Base-by-base conservation (phyloP, 768 basidiomycete species). In the Boletus fagicola region DNA sequence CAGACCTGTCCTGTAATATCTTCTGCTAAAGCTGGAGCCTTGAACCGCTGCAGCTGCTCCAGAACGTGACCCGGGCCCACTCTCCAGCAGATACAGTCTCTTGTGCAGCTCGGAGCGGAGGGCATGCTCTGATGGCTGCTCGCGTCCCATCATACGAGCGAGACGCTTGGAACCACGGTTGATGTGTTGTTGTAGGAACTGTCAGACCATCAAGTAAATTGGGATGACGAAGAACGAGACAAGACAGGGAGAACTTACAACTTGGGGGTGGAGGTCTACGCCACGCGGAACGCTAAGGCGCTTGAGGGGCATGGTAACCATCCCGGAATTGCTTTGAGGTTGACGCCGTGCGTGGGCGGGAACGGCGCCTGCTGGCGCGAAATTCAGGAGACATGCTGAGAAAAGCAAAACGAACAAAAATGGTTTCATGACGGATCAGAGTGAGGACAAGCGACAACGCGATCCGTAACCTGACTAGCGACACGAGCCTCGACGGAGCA, bases 101-200 rank as follows among this genome's bases (percentile, higher is more conserved):
- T 77, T 75, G 54, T 74, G 65, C 42, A 85, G 67, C 56, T 75
- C 78, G 9, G 62, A 72, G 39, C 74, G 70, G 51, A 89, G 78
- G 16, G 78, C 75, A 26, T 75, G 74, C 15, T 74, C 74, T 22
- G 80, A 75, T 7, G 85, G 86, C 9, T 67, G 77, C 22, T 73
- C 72, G 39, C 80, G 81, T 15, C 86, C 83, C 5, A 82, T 82
- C 84, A 91, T 87, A 49, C 80, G 83, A 9, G 88, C 87, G 50
- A 84, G 78, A 51, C 89, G 86, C 55, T 77, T 79, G 53, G 81
- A 73, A 51, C 80, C 77, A 49, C 83, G 84, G 70, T 90, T 91
- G 59, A 87, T 80, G 64, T 85, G 78, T 70, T 87, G 89, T 69
- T 90, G 88, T 35, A 85, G 72, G 45, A 80, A 69, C 90, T 92